Evolutionary conservation across 371 early-diverging fungal genomes (phyloP).

Genomic region (Homolaphlyctis polyrhiza): DNA sequence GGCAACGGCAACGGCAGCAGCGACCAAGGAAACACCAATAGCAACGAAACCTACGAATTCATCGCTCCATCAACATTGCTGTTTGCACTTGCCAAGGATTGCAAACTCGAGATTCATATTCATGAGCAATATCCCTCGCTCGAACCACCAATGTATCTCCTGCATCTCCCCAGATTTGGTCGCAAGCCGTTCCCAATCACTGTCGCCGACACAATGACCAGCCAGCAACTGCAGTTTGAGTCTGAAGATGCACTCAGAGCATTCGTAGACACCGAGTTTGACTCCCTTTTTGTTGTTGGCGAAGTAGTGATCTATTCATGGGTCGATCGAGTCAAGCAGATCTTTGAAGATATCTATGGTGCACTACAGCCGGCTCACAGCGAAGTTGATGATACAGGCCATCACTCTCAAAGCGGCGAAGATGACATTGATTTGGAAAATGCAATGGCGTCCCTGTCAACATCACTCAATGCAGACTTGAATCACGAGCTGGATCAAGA

Average conservation of each 20-base stretch:
- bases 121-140: conserved; percentile 64
- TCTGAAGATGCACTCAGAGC: conserved; percentile 10
- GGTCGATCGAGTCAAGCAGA: conserved; percentile 64
- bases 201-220: not conserved
- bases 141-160: conserved; percentile 62
- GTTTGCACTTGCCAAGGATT: not conserved
- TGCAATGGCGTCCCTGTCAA: not conserved
- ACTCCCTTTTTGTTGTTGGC: conserved; percentile 53
- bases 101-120: conserved; percentile 26
- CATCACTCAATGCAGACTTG: not conserved
- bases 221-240: conserved; percentile 2
- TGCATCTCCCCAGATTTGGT: not conserved
- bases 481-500: not conserved
- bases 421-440: not conserved
- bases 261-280: conserved; percentile 50
- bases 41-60: not conserved
- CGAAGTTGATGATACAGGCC: not conserved
- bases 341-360: conserved; percentile 35
- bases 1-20: conserved; percentile 1
- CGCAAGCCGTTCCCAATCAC: not conserved
- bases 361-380: not conserved
- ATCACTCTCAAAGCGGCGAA: not conserved
- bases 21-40: not conserved
- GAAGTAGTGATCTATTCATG: conserved; percentile 75
- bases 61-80: not conserved